Base-by-base conservation (phyloP, 768 basidiomycete species). In the Pholiota conissans region DNA sequence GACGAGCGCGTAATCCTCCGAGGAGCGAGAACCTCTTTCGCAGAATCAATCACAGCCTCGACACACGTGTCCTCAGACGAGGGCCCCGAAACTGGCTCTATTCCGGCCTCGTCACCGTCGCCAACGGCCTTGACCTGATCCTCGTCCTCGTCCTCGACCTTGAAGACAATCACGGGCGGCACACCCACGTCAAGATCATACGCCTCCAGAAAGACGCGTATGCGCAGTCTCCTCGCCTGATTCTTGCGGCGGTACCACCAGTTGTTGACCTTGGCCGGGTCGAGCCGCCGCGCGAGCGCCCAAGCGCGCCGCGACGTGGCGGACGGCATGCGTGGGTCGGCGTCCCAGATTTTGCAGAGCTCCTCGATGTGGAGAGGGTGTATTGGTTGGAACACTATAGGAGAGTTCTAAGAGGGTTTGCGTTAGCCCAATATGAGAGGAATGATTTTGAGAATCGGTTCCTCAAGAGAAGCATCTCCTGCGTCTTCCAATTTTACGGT, bases 101-200 rank as follows among this genome's bases (percentile, higher is more conserved):
- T 35, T 3, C 37, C 22, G 50, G 24, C 32, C 26, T 20, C 42
- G n/a, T 46, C 22, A 28, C 22, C 11, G 39, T 29, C 48, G 20
- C 35, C 11, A 4, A 14, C 34, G 4, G 2, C 49, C 2, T 18
- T 10, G 26, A 10, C 29, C 49, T 13, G 5, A 26, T 50, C 26
- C 5, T 30, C 47, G 30, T 34, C 30, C n/a, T 60, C 53, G 10
- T 59, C 56, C 48, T 61, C 52, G 3, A 52, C 51, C 9, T 56
- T 54, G 11, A 34, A 16, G 10, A 58, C 59, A n/a, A 65, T 42
- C 4, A 67, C 61, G 0, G 74, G 74, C 30, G 76, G 75, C 8
- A 37, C 63, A 2, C 75, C 76, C 11, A 77, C 64, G 5, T 63
- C 67, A n/a, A 78, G 61, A 29, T 75, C 74, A 59, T 79, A 79